Evolutionary conservation across 108 stramenopile genomes (phyloP).

Genomic region (Nitzschia sp.): DNA sequence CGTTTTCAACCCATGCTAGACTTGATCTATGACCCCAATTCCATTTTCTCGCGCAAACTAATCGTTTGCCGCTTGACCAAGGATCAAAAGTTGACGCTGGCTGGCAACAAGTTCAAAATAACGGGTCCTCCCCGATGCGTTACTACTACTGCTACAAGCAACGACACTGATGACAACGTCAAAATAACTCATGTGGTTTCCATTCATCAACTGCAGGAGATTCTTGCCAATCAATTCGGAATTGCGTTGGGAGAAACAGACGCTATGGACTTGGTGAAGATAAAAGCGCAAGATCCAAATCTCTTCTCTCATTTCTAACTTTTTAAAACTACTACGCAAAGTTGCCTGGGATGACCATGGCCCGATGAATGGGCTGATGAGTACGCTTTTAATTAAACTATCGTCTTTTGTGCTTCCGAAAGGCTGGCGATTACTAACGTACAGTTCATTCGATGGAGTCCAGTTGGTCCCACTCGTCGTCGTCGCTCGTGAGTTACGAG

Average conservation of each 20-base stretch:
- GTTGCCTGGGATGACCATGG: background rate
- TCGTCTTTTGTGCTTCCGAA: no score
- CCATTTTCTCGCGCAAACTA: slow-evolving; percentile 26
- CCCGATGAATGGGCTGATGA: no score
- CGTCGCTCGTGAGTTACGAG: no score
- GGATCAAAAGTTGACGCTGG: slow-evolving; percentile 25
- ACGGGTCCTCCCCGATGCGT: slow-evolving; percentile 28
- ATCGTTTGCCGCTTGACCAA: slow-evolving; percentile 31
- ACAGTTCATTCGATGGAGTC: no score
- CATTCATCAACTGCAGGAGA: slow-evolving; percentile 9
- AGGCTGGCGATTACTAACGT: no score
- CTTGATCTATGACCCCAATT: background rate
- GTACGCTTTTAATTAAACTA: no score
- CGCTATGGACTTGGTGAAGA: background rate
- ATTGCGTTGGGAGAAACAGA: slow-evolving; percentile 19
- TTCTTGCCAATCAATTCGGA: slow-evolving; percentile 19
- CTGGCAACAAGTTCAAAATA: slow-evolving; percentile 26
- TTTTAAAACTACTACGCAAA: background rate
- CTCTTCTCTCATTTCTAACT: background rate
- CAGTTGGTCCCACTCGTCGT: no score
- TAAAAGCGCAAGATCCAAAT: slow-evolving; percentile 3
- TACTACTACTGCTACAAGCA: background rate
- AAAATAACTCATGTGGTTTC: background rate
- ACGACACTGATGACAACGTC: background rate
- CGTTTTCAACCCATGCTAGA: slow-evolving; percentile 11